Evolutionary conservation across 495 filamentous ascomycete species (phyloP).

Genomic region (Xylaria grammica): DNA sequence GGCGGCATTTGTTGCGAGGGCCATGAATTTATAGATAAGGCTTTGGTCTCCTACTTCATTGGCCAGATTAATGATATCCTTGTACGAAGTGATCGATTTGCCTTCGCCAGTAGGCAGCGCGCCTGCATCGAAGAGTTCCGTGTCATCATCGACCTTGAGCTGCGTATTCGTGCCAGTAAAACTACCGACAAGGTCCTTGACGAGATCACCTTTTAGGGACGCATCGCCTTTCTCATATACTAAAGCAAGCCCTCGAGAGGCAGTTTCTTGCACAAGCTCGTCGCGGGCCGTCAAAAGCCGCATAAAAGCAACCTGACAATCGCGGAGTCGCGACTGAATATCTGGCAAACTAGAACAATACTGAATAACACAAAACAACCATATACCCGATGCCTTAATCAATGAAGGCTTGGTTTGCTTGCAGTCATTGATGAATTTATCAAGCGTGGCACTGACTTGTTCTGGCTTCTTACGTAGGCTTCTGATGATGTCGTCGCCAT

Average conservation of each 20-base stretch:
- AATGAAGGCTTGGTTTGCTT: constrained; percentile 82
- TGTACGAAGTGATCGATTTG: constrained; percentile 89
- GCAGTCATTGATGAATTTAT: constrained; percentile 75
- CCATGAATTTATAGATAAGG: constrained; percentile 97
- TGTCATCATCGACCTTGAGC: constrained; percentile 83
- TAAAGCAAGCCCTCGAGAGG: constrained; percentile 84
- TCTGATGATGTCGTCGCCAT: constrained; percentile 43
- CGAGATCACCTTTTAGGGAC: constrained; percentile 77
- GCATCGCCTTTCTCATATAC: constrained; percentile 92
- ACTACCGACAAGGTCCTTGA: constrained; percentile 81
- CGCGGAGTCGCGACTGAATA: constrained; percentile 71
- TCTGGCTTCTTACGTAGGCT: constrained; percentile 43
- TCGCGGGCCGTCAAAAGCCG: constrained; percentile 85
- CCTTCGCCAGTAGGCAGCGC: constrained; percentile 90
- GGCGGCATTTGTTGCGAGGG: constrained; percentile 88
- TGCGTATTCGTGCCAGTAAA: constrained; percentile 79
- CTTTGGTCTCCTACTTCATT: constrained; percentile 93
- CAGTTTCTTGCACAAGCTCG: constrained; percentile 92
- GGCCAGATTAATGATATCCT: constrained; percentile 90
- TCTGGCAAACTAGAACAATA: constrained; percentile 78
- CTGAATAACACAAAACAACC: constrained; percentile 91
- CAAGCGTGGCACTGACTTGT: constrained; percentile 60
- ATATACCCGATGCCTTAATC: constrained; percentile 87
- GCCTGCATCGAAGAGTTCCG: constrained; percentile 92
- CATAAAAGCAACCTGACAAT: constrained; percentile 87